Percentiles rank a stretch among this genome's conserved stretches.
These are phyloP conservation scores for Globisporangium paddicum DNA, from an alignment of 352 stramenopile species.

Conservation along the genomic window DNA sequence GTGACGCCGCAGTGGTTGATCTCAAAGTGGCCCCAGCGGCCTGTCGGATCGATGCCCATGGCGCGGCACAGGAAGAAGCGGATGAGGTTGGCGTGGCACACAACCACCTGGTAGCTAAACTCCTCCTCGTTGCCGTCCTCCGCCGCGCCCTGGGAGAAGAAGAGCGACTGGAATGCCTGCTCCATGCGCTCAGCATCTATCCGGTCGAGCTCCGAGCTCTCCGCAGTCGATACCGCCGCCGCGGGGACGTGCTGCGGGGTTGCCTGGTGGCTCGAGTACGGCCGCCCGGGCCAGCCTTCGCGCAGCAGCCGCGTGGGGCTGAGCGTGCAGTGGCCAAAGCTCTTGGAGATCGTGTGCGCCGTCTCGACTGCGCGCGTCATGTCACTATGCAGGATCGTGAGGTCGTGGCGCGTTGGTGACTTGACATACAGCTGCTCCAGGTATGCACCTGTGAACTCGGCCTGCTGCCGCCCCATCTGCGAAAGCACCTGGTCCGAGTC, in stretches of 20 bases:
- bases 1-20: constrained; percentile 85
- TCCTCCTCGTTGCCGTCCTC: constrained; percentile 38
- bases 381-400: constrained; percentile 68
- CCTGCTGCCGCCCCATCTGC: constrained; percentile 72
- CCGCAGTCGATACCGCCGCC: neutral
- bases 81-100: constrained; percentile 84
- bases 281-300: constrained; percentile 71
- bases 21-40: constrained; percentile 77
- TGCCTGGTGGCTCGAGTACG: constrained; percentile 40
- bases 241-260: neutral
- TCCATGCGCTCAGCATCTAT: constrained; percentile 60
- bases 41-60: constrained; percentile 47
- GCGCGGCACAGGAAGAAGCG: constrained; percentile 77
- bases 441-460: constrained; percentile 63
- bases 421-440: constrained; percentile 52
- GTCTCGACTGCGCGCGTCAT: constrained; percentile 76
- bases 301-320: constrained; percentile 49
- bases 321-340: constrained; percentile 36
- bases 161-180: constrained; percentile 47
- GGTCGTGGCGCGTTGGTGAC: constrained; percentile 46
- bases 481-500: constrained; percentile 75
- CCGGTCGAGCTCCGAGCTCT: constrained; percentile 23
- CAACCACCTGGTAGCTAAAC: constrained; percentile 56
- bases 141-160: constrained; percentile 31
- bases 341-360: constrained; percentile 48